Evolutionary conservation across 202 grass and related monocot genomes (phyloP).

Genomic region (Sporobolus alterniflorus): DNA sequence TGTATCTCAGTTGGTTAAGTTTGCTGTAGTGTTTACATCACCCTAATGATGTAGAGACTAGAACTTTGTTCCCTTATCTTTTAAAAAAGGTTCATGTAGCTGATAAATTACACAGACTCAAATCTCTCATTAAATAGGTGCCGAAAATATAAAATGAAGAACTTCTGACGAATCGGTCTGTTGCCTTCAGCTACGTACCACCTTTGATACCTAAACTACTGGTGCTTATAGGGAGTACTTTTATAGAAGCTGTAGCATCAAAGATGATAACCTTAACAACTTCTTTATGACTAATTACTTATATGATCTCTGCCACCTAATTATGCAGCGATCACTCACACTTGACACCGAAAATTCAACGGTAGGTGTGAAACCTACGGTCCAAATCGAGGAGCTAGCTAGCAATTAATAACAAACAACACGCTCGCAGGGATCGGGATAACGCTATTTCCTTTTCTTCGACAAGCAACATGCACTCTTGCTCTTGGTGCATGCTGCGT

Average conservation of each 20-base stretch:
- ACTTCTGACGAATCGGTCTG: too few species aligned
- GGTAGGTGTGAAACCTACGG: conserved; percentile 22
- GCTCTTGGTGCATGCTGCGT: neutral
- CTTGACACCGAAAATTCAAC: conserved; percentile 16
- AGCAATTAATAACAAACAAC: neutral
- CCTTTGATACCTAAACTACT: neutral
- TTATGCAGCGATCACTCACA: neutral
- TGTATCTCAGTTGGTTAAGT: too few species aligned
- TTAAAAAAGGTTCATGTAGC: too few species aligned
- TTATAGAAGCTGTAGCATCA: neutral
- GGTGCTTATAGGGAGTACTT: neutral
- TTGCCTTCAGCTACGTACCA: neutral
- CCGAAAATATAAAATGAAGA: too few species aligned
- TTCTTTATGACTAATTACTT: neutral
- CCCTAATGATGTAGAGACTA: too few species aligned
- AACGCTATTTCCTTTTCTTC: neutral
- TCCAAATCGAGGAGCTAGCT: neutral
- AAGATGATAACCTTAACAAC: conserved; percentile 4
- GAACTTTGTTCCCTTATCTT: too few species aligned
- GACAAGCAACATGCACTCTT: neutral
- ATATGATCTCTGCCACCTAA: conserved; percentile 11
- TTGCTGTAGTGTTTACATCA: too few species aligned
- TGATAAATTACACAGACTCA: too few species aligned
- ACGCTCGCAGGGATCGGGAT: neutral
- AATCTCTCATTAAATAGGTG: too few species aligned